phyloP scores from a whole-genome alignment of 441 rosid species.

The Rhodomyrtus psidioides region DNA sequence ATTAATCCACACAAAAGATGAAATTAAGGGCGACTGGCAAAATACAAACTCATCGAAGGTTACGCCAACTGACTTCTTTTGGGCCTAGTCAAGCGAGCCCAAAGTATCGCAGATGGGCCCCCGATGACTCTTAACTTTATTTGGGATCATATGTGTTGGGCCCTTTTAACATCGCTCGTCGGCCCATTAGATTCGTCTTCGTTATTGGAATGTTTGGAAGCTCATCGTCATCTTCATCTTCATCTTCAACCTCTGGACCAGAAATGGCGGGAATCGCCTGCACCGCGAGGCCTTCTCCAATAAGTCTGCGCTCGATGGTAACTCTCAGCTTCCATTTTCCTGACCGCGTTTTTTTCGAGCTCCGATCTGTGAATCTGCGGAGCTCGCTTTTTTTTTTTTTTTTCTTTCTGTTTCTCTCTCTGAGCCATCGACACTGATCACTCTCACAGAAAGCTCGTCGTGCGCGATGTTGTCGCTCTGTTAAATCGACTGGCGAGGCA shows the following conservation, averaged over 20 bases:
- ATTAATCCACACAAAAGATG: too few species aligned
- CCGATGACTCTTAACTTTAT: neutral
- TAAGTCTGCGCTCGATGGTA: neutral
- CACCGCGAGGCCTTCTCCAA: neutral
- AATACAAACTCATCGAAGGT: neutral
- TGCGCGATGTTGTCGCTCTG: conserved; percentile 34
- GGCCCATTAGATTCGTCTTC: neutral
- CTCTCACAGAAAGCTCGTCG: conserved; percentile 23
- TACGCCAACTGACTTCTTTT: neutral
- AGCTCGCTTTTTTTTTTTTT: neutral
- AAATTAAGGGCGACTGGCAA: neutral
- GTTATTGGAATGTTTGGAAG: neutral
- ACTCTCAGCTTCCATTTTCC: neutral
- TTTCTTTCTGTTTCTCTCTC: neutral
- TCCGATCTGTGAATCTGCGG: neutral
- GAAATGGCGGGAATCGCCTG: conserved; percentile 32
- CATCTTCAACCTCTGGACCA: neutral
- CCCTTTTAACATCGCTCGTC: neutral
- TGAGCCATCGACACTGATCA: neutral
- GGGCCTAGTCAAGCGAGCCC: neutral
- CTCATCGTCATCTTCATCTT: neutral
- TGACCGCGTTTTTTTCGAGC: neutral
- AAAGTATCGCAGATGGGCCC: neutral
- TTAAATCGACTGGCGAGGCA: conserved; percentile 1
- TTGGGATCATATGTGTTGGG: neutral